These are phyloP conservation scores for Bromus sterilis DNA, from an alignment of 176 grass and related monocot species.

Conservation along the genomic window DNA sequence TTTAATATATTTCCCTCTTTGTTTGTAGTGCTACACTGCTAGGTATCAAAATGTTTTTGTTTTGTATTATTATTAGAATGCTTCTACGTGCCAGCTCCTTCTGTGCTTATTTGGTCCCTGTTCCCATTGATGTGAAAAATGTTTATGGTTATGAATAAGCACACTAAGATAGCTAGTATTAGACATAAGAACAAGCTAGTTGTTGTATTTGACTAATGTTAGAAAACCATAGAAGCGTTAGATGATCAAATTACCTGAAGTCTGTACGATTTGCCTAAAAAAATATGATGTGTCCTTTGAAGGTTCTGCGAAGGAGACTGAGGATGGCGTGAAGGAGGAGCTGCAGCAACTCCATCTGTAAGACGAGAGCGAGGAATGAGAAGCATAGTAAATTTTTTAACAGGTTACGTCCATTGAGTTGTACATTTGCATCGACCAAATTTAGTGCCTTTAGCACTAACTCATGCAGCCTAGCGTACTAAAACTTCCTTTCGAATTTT, in stretches of 20 bases:
- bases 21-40: background rate
- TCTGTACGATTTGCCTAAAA: background rate
- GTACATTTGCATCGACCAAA: background rate
- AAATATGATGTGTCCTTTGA: background rate
- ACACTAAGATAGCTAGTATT: background rate
- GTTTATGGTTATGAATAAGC: background rate
- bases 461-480: background rate
- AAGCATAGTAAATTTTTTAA: background rate
- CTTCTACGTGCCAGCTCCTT: background rate
- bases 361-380: background rate
- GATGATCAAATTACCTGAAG: background rate
- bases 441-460: background rate
- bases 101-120: background rate
- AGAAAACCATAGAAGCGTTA: background rate
- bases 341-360: background rate
- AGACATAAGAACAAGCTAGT: background rate
- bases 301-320: background rate
- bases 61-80: background rate
- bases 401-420: background rate
- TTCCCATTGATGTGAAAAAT: background rate
- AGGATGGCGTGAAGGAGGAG: background rate
- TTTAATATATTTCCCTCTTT: background rate
- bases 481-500: background rate
- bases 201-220: background rate
- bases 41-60: background rate